Conservation (phyloP, 768 basidiomycete genomes). For the Gymnopilus dilepis region DNA sequence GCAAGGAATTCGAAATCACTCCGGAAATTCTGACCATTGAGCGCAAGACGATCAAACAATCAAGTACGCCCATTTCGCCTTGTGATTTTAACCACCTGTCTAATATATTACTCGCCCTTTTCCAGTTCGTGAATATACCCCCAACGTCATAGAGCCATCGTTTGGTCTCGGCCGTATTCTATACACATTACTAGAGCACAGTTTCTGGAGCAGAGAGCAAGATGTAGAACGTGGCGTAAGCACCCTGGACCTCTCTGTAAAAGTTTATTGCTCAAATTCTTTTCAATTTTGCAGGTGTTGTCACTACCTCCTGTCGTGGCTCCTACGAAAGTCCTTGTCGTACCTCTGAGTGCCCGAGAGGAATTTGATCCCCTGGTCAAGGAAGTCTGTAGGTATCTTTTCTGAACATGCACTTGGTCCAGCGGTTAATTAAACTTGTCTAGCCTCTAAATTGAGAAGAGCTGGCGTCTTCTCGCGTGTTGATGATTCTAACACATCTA, state of each 20-base stretch:
- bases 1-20: slow-evolving; percentile 72
- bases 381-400: slow-evolving; percentile 82
- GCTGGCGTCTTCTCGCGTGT: slow-evolving; percentile 92
- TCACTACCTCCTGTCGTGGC: slow-evolving; percentile 91
- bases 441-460: slow-evolving; percentile 85
- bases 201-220: slow-evolving; percentile 93
- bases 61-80: slow-evolving; percentile 55
- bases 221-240: slow-evolving; percentile 89
- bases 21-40: slow-evolving; percentile 79
- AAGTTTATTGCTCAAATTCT: not conserved
- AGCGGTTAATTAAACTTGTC: not conserved
- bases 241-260: slow-evolving; percentile 14
- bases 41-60: slow-evolving; percentile 86
- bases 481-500: slow-evolving; percentile 93
- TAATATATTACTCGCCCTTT: slow-evolving; percentile 8
- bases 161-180: slow-evolving; percentile 98
- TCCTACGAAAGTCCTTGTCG: slow-evolving; percentile 96
- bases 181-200: slow-evolving; percentile 93
- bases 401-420: not conserved
- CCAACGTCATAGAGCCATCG: slow-evolving; percentile 99
- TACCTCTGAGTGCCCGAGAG: slow-evolving; percentile 87
- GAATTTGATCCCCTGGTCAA: slow-evolving; percentile 84
- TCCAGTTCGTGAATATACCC: slow-evolving; percentile 92
- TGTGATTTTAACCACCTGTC: not conserved
- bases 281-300: slow-evolving; percentile 65